Conservation (phyloP, 345 rosid species). For the Eucalyptus tenuipes region DNA sequence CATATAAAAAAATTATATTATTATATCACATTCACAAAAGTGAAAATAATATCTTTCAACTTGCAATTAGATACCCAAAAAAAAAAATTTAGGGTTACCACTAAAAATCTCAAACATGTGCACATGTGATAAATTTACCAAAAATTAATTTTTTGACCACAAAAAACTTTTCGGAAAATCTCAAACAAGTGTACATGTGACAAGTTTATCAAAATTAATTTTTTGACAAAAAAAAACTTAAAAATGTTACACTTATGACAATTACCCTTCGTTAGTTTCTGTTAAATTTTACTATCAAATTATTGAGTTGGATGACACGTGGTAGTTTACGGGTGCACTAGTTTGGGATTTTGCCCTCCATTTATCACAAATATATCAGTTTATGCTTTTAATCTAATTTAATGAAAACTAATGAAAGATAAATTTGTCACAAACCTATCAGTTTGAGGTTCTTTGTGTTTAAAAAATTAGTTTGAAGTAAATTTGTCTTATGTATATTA, state of each 20-base stretch:
- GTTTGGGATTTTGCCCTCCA: background rate
- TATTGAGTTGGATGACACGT: too few species aligned
- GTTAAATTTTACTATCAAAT: rapidly evolving
- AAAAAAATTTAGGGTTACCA: background rate
- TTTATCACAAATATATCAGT: too few species aligned
- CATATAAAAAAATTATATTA: background rate
- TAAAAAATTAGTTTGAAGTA: too few species aligned
- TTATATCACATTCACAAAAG: background rate
- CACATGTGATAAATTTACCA: rapidly evolving
- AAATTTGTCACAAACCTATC: too few species aligned
- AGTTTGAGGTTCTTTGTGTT: too few species aligned
- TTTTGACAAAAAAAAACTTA: background rate
- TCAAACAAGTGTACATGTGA: background rate
- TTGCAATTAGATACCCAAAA: background rate
- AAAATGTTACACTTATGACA: too few species aligned
- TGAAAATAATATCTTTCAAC: background rate
- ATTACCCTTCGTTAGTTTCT: rapidly evolving
- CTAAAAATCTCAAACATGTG: too few species aligned
- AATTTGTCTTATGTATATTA: rapidly evolving
- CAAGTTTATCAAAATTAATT: too few species aligned
- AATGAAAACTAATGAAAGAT: too few species aligned
- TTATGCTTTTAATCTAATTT: too few species aligned
- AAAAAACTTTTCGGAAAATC: rapidly evolving
- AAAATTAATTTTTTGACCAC: too few species aligned
- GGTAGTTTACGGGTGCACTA: rapidly evolving